phyloP scores from a whole-genome alignment of 164 flowering plant species.

The Annona squamosa region DNA sequence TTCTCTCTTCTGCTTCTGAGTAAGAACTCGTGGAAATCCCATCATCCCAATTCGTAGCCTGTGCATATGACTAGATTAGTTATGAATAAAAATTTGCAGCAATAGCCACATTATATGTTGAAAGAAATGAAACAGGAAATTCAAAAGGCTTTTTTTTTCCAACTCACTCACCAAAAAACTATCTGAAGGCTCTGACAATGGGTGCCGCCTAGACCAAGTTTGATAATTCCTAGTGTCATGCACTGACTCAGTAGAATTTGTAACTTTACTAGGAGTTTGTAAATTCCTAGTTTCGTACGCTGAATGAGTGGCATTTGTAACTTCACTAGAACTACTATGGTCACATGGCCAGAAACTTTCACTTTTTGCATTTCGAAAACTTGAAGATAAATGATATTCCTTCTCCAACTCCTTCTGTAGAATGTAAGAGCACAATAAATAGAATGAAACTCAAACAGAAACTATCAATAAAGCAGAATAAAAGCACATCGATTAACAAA shows the following conservation, averaged over 20 bases:
- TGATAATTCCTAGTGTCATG: constrained; percentile 7
- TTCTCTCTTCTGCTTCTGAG: constrained; percentile 71
- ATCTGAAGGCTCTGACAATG: constrained; percentile 22
- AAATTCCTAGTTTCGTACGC: constrained; percentile 6
- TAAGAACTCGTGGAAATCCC: constrained; percentile 35
- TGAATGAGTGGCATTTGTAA: constrained; percentile 20
- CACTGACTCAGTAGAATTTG: constrained; percentile 20
- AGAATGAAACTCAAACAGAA: neutral
- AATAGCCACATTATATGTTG: neutral
- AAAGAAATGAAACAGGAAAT: neutral
- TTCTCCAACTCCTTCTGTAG: constrained; percentile 43
- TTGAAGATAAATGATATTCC: constrained; percentile 14
- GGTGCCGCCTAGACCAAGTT: constrained; percentile 34
- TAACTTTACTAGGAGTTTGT: constrained; percentile 13
- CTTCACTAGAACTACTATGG: constrained; percentile 11
- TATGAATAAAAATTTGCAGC: neutral
- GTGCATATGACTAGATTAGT: constrained; percentile 23
- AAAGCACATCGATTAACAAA: neutral
- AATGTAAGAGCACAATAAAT: constrained; percentile 1
- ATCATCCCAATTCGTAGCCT: constrained; percentile 38
- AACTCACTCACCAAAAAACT: constrained; percentile 23
- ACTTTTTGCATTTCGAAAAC: constrained; percentile 13
- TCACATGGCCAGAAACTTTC: constrained; percentile 3
- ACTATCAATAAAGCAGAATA: neutral
- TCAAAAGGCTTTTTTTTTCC: neutral